Evolutionary conservation across 2,329 filamentous ascomycete genomes (phyloP).

Genomic region (Elsinoe arachidis): DNA sequence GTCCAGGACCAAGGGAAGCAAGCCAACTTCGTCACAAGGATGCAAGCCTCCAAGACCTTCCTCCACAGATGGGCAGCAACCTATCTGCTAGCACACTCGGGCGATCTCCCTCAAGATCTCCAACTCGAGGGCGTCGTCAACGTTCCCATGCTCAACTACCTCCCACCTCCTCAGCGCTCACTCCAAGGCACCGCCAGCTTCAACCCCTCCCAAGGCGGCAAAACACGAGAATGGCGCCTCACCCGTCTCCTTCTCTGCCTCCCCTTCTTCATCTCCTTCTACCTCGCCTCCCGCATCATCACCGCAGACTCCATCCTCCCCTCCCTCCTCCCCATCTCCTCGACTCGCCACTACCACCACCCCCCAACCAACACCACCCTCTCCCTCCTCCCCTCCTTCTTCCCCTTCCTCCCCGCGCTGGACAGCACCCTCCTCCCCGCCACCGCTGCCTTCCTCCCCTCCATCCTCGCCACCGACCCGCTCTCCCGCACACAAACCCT

Average conservation of each 20-base stretch:
- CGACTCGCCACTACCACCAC: background rate
- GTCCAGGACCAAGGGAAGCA: conserved; percentile 16
- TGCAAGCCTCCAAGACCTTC: conserved; percentile 16
- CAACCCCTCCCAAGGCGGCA: conserved; percentile 22
- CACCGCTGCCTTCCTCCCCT: conserved; percentile 11
- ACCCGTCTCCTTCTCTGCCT: conserved; percentile 2
- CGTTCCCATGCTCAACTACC: conserved; percentile 24
- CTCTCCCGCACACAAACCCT: conserved; percentile 18
- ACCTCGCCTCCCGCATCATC: background rate
- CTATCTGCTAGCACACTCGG: conserved; percentile 10
- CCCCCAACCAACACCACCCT: background rate
- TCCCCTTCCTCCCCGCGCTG: background rate
- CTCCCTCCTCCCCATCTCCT: background rate
- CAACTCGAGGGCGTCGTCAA: conserved; percentile 16
- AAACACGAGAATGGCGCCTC: conserved; percentile 22
- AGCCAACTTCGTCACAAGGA: conserved; percentile 18
- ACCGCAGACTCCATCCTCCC: background rate
- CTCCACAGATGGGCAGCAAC: background rate
- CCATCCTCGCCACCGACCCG: background rate
- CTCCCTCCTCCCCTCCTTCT: background rate
- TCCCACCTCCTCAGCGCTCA: conserved; percentile 22
- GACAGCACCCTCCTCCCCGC: conserved; percentile 3
- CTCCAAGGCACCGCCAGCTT: conserved; percentile 24
- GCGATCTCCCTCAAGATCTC: conserved; percentile 15
- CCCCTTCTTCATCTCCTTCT: conserved; percentile 12